Base-by-base conservation (phyloP, 2,329 filamentous ascomycete species). In the Pseudonectria foliicola region DNA sequence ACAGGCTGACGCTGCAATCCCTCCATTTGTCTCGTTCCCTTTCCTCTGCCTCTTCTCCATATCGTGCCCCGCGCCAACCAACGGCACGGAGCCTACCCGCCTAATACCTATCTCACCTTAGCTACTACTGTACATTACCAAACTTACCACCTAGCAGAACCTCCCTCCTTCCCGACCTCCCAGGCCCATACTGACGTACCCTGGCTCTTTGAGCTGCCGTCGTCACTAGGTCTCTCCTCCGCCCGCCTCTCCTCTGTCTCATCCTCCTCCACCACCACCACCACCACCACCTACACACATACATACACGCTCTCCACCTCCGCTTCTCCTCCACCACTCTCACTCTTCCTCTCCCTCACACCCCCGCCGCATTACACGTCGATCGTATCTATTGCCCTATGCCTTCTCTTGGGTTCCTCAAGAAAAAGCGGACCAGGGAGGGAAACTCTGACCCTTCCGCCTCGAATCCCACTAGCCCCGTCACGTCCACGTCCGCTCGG, bases 391-490 rank as follows among this genome's bases (percentile, higher is more conserved):
- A 42, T 38, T 41, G 41, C 49, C 61, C 56, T 57, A 96, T 98
- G 92, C 92, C 89, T 80, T 85, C 78, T 64, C 77, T 95, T 72
- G 87, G 87, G 65, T 88, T 95, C 61, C 79, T 96, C 61, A 95
- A 95, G 77, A 96, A 95, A 78, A 95, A 94, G 77, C 82, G 88
- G 77, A 94, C 88, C 68, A 93, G 88, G 78, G 88, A 95, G 71
- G 84, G 80, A 59, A 77, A 80, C 59, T 72, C 77, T 60, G 80
- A 85, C 60, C 74, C 73, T 52, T 77, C 80, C 56, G 71, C 79
- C 55, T 71, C 72, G 48, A 82, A 82, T 60, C 72, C 77, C 49
- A 73, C 71, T 47, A 80, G 77, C 54, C 74, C 77, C 41, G 67
- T 78, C 52, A 80, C 78, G 41, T 72, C 76, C 40, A 71, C 71